Evolutionary conservation across 257 asterid species (phyloP), one percentile per base, ranked within the genome.

Genomic region (Coffea canephora): DNA sequence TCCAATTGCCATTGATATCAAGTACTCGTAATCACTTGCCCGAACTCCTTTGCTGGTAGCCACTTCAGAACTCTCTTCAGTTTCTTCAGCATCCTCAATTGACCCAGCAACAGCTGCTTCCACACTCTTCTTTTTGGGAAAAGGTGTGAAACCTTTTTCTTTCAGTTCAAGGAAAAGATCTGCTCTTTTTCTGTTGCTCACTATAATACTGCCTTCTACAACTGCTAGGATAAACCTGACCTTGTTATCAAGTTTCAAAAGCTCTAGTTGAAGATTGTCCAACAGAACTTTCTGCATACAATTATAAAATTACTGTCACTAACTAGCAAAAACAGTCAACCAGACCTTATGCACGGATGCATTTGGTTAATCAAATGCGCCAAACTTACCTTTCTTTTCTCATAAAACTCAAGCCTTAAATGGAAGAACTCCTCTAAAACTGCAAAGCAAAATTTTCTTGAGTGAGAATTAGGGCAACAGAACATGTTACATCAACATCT

Each of bases 341-440:
- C 62, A 55, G n/a, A 18, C 6, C 62, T 16, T 55, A 16, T 16
- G 62, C 62, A 36, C 64, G 25, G 27, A 8, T 19, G 18, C 8
- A 13, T 6, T 16, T n/a, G n/a, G 52, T 57, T 48, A 21, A 21
- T 36, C 61, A 27, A 74, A 50, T 78, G 73, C 34, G 75, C 57
- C 54, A 39, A 79, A 84, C 88, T 82, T 88, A 73, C 99, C 92
- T 94, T 96, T 79, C 98, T 86, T 81, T 90, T 94, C 75, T 90
- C 96, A 74, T 96, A 96, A 76, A 79, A 89, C 55, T 92, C 97
- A 11, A 94, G 93, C 90, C 99, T 91, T 76, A 92, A 46, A 71
- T 85, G 66, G 78, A 87, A 96, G 83, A 96, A 96, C 39, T 96
- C 99, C 84, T 94, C 98, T 48, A 96, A 91, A 87, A 96, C 99